Conservation (phyloP, 2,329 filamentous ascomycete species). For the Blastomyces gilchristii region DNA sequence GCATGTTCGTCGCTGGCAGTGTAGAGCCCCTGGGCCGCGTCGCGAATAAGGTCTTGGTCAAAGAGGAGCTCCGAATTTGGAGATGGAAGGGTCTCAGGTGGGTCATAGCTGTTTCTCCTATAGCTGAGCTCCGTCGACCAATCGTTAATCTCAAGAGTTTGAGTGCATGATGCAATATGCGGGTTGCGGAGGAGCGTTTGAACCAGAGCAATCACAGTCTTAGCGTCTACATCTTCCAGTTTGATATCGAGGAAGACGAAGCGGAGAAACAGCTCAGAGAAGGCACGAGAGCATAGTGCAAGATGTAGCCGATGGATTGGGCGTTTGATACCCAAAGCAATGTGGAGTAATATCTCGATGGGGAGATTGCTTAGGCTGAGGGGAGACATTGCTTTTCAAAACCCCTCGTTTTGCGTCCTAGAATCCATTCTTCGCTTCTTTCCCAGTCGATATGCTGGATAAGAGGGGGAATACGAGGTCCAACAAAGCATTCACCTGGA, state of each 20-base stretch:
- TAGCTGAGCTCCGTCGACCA: neutral
- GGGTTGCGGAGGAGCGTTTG: slow-evolving; percentile 2
- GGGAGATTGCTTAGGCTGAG: slow-evolving; percentile 5
- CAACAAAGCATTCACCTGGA: neutral
- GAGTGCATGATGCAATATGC: neutral
- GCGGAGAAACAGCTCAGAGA: slow-evolving; percentile 8
- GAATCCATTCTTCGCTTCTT: neutral
- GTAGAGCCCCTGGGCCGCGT: neutral
- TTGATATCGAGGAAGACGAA: slow-evolving; percentile 4
- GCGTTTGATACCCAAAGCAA: neutral
- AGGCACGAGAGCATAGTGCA: slow-evolving; percentile 8
- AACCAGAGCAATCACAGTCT: neutral
- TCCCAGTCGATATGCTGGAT: neutral
- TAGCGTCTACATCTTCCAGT: neutral
- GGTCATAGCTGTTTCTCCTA: neutral
- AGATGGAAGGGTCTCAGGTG: neutral
- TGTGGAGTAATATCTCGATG: slow-evolving; percentile 6
- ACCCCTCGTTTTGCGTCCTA: too few species aligned
- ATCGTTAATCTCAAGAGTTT: neutral
- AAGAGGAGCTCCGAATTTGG: neutral
- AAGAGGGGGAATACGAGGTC: neutral
- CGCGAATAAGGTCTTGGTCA: neutral
- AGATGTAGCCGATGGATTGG: neutral
- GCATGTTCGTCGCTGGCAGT: neutral
- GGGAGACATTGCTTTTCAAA: neutral